These are phyloP conservation scores for Exophiala aquamarina DNA, from an alignment of 2,329 filamentous ascomycete genomes.

Conservation along the genomic window DNA sequence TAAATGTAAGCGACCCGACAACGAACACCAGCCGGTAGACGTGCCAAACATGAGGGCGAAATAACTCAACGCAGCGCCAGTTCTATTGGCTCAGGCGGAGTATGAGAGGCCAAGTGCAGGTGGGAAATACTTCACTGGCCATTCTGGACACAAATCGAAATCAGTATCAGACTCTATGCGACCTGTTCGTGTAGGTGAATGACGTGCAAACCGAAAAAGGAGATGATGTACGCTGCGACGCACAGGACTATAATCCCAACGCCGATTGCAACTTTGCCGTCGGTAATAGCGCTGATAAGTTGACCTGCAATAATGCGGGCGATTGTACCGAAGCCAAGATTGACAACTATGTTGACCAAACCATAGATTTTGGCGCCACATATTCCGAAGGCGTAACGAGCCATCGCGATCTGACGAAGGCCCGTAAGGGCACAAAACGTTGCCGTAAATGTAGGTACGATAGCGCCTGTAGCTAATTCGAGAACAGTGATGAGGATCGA, in stretches of 20 bases:
- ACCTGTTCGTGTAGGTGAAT: slow-evolving; percentile 29
- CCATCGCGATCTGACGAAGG: slow-evolving; percentile 26
- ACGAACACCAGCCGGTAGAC: neutral
- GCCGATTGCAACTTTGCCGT: slow-evolving; percentile 26
- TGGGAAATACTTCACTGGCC: no score
- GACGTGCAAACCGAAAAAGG: slow-evolving; percentile 28
- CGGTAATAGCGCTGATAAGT: slow-evolving; percentile 31
- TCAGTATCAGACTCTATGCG: slow-evolving; percentile 29
- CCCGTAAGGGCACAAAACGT: slow-evolving; percentile 12
- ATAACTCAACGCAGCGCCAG: neutral
- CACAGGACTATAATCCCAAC: slow-evolving; percentile 32
- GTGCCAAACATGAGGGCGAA: neutral
- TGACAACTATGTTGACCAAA: slow-evolving; percentile 27
- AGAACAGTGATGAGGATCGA: slow-evolving; percentile 24
- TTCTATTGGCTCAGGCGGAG: neutral
- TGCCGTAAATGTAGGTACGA: slow-evolving; percentile 5
- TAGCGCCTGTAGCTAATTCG: slow-evolving; percentile 18
- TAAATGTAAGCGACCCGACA: neutral
- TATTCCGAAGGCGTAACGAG: slow-evolving; percentile 46
- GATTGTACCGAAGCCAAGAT: slow-evolving; percentile 29
- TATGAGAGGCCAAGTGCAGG: neutral
- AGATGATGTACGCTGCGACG: slow-evolving; percentile 24
- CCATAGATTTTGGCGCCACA: slow-evolving; percentile 27
- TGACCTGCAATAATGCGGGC: slow-evolving; percentile 32
- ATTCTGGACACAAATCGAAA: slow-evolving; percentile 11